Evolutionary conservation across 2,329 filamentous ascomycete species (phyloP).

Genomic region (Exutisphaerella laricina): DNA sequence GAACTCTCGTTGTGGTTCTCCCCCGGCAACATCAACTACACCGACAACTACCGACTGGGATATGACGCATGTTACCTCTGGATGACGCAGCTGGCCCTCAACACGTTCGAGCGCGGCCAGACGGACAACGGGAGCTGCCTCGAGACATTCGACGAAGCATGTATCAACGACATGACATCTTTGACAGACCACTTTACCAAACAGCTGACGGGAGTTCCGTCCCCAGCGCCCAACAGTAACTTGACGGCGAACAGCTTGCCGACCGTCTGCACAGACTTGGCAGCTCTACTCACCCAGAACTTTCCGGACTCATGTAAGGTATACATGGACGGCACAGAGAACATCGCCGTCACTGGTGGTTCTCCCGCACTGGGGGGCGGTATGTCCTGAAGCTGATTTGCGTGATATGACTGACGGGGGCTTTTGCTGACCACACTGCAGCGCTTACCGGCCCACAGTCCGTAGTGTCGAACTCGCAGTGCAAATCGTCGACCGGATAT

Average conservation of each 20-base stretch:
- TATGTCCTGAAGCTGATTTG: too few relatives aligned
- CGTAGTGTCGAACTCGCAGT: slow-evolving; percentile 4
- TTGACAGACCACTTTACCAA: neutral
- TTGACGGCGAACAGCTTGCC: neutral
- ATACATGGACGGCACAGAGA: neutral
- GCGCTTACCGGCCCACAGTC: slow-evolving; percentile 11
- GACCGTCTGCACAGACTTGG: neutral
- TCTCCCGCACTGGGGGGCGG: neutral
- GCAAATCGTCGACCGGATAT: neutral
- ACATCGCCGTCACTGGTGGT: neutral
- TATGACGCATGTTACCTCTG: slow-evolving; percentile 15
- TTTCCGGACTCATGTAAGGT: neutral
- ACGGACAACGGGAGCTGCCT: slow-evolving; percentile 11
- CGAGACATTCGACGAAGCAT: slow-evolving; percentile 9
- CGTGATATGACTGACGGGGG: too few relatives aligned
- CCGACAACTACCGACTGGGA: slow-evolving; percentile 10
- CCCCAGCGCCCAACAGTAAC: neutral
- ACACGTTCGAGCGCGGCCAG: slow-evolving; percentile 11
- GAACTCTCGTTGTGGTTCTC: slow-evolving; percentile 15
- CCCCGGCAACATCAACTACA: slow-evolving; percentile 6
- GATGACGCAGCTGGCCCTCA: slow-evolving; percentile 2
- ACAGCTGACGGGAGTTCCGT: neutral
- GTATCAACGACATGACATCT: slow-evolving; percentile 8
- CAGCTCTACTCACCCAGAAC: neutral
- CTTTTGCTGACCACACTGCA: neutral